These are phyloP conservation scores for Pseudopithomyces maydicus DNA, from an alignment of 2,329 filamentous ascomycete genomes.

Conservation along the genomic window DNA sequence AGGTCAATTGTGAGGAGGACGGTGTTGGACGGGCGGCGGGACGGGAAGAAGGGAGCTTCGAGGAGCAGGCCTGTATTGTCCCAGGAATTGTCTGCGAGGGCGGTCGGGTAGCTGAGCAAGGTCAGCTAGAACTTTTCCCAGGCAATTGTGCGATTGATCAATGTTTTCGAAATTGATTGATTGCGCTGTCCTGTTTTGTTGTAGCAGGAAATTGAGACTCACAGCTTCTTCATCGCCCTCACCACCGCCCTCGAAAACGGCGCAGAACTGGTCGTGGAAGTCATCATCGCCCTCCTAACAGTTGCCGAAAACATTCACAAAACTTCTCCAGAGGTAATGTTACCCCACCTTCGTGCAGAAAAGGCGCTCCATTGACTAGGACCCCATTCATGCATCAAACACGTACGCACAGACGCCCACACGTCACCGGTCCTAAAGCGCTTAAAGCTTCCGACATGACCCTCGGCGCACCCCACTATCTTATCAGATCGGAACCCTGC, in stretches of 20 bases:
- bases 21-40: slow-evolving; percentile 64
- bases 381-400: background rate
- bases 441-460: slow-evolving; percentile 9
- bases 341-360: background rate
- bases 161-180: background rate
- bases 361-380: background rate
- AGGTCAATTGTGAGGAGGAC: slow-evolving; percentile 88
- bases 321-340: no score
- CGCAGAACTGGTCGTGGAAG: slow-evolving; percentile 50
- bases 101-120: slow-evolving; percentile 78
- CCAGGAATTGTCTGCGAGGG: slow-evolving; percentile 85
- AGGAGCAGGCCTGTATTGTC: slow-evolving; percentile 91
- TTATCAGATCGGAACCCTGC: slow-evolving; percentile 42
- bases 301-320: slow-evolving; percentile 44
- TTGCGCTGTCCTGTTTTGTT: background rate
- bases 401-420: slow-evolving; percentile 14
- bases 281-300: slow-evolving; percentile 47
- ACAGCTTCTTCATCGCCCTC: slow-evolving; percentile 79
- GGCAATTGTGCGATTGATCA: background rate
- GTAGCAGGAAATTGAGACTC: slow-evolving; percentile 41
- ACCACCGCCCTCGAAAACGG: slow-evolving; percentile 74
- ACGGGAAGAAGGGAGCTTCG: slow-evolving; percentile 67
- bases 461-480: slow-evolving; percentile 17
- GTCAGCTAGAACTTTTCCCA: background rate
- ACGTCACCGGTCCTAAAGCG: slow-evolving; percentile 19